phyloP scores from a whole-genome alignment of 208 protist genomes.

The Trypanosoma cruzi region DNA sequence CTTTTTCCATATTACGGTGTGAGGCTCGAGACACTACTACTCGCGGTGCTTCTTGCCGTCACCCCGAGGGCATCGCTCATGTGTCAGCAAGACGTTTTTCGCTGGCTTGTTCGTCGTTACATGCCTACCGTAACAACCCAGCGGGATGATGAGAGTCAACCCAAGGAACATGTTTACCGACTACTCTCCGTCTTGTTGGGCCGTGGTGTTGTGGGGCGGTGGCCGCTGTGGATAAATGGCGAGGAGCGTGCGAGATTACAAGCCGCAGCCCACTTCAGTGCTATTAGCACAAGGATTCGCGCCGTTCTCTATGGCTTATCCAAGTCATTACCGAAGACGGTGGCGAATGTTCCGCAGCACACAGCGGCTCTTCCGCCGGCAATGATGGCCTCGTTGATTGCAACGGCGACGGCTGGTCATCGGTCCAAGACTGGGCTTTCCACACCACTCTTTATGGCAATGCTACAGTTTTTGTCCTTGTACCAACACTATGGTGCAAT shows the following conservation, averaged over 20 bases:
- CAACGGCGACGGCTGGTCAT: not conserved
- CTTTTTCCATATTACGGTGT: conserved; percentile 43
- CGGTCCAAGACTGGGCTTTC: conserved; percentile 5
- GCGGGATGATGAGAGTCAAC: conserved; percentile 26
- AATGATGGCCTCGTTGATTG: conserved; percentile 4
- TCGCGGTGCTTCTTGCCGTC: conserved; percentile 44
- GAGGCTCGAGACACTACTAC: conserved; percentile 44
- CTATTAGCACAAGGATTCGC: conserved; percentile 18
- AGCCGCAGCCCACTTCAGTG: conserved; percentile 20
- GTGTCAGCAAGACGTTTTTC: conserved; percentile 36
- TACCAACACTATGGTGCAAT: conserved; percentile 31
- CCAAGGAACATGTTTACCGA: conserved; percentile 34
- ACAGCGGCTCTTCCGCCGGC: not conserved
- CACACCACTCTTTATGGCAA: conserved; percentile 21
- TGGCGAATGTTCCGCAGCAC: not conserved
- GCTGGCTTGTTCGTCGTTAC: conserved; percentile 28
- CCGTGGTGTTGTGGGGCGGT: conserved; percentile 25
- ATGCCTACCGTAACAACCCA: conserved; percentile 26
- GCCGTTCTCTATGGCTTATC: conserved; percentile 3
- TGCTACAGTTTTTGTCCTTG: conserved; percentile 30
- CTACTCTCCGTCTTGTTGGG: conserved; percentile 28
- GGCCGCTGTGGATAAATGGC: conserved; percentile 15
- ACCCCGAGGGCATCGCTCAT: conserved; percentile 27
- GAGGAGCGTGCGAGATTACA: conserved; percentile 25
- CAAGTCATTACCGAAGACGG: not conserved